Conservation (phyloP, 768 basidiomycete genomes). For the Artomyces pyxidatus region DNA sequence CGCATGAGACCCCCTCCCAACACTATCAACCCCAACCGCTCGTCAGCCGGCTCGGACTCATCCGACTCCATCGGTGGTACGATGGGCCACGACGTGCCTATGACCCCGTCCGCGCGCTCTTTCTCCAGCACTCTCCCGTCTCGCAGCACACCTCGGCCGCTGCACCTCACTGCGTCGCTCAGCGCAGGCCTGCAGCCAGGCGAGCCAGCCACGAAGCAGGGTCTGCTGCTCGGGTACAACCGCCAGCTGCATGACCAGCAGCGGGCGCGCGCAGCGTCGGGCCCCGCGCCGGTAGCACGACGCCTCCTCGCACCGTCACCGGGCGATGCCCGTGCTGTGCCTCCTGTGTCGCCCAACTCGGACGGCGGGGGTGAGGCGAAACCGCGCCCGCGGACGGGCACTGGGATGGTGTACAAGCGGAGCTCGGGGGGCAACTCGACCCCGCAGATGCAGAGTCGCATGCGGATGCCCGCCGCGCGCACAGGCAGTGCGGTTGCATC, state of each 20-base stretch:
- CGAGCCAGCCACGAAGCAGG: constrained; percentile 11
- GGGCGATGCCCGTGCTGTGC: background rate
- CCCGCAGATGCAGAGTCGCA: constrained; percentile 13
- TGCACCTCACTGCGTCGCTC: constrained; percentile 7
- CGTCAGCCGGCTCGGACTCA: constrained; percentile 3
- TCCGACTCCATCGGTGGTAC: constrained; percentile 3
- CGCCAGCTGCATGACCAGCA: constrained; percentile 16
- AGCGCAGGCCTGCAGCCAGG: constrained; percentile 8
- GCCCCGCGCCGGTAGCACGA: background rate
- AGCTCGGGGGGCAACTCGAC: constrained; percentile 10
- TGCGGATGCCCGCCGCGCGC: constrained; percentile 7
- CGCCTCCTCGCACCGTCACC: background rate
- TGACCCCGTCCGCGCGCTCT: background rate
- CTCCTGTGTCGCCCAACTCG: too few relatives aligned
- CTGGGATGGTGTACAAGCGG: constrained; percentile 16
- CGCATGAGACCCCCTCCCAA: background rate
- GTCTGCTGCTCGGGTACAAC: constrained; percentile 13
- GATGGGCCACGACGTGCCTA: constrained; percentile 1
- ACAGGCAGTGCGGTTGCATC: background rate
- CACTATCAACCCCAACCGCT: background rate
- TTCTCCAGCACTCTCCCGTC: background rate
- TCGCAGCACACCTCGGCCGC: constrained; percentile 13
- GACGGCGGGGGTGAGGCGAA: constrained; percentile 3
- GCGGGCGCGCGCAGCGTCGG: constrained; percentile 6
- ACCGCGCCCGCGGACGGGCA: constrained; percentile 14